Conservation (phyloP, 805 yeast species). For the Suhomyces sp. region DNA sequence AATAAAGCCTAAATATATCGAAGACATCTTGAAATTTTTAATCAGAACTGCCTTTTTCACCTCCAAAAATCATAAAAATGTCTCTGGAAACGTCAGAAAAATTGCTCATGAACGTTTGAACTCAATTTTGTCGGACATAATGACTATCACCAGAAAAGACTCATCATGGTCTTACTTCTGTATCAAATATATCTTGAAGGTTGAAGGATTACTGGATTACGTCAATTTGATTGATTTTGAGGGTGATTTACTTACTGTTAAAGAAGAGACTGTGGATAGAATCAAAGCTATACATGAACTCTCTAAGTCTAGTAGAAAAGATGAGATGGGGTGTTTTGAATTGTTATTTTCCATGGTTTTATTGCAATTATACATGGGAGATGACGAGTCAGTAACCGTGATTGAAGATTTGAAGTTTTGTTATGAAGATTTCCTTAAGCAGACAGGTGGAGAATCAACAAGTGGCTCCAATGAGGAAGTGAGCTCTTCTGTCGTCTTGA, state of each 20-base stretch:
- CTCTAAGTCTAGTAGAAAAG: conserved; percentile 26
- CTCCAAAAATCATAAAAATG: conserved; percentile 13
- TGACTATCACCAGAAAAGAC: conserved; percentile 45
- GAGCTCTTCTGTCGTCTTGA: conserved; percentile 34
- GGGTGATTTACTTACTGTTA: conserved; percentile 51
- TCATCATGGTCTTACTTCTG: conserved; percentile 64
- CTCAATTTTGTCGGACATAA: conserved; percentile 62
- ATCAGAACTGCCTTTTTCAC: conserved; percentile 43
- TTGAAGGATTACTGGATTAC: conserved; percentile 21
- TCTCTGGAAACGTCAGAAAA: conserved; percentile 36
- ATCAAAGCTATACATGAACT: conserved; percentile 34
- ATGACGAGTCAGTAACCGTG: conserved; percentile 70
- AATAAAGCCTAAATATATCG: conserved; percentile 24
- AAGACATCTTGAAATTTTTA: conserved; percentile 38
- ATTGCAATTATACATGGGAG: conserved; percentile 75
- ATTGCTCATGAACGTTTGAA: conserved; percentile 62
- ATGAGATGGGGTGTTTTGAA: conserved; percentile 66
- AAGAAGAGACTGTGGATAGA: conserved; percentile 47
- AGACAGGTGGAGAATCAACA: conserved; percentile 32
- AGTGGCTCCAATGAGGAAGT: conserved; percentile 33
- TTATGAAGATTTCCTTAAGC: conserved; percentile 45
- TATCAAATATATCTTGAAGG: conserved; percentile 34
- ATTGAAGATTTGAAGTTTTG: conserved; percentile 70
- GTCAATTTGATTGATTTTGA: conserved; percentile 48
- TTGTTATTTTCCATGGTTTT: conserved; percentile 73